Evolutionary conservation across 805 yeast species (phyloP).

Genomic region (Yarrowia sp.): DNA sequence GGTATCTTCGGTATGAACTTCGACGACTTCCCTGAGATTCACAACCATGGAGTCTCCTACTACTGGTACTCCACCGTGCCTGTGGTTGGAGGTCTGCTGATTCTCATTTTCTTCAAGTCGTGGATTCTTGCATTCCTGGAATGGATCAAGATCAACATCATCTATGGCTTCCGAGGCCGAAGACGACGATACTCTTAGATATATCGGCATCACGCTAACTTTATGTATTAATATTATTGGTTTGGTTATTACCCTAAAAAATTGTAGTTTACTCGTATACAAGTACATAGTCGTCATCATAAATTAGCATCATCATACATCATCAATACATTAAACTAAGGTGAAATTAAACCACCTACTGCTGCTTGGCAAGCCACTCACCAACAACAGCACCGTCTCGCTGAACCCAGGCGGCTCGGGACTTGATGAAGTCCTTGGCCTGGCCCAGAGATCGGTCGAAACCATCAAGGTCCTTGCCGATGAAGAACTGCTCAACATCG

Average conservation of each 20-base stretch:
- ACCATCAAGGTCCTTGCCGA: conserved; percentile 57
- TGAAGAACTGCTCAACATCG: conserved; percentile 56
- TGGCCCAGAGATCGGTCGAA: conserved; percentile 66
- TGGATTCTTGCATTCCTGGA: conserved; percentile 24
- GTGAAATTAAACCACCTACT: not conserved
- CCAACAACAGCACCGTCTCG: conserved; percentile 54
- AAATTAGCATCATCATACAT: not conserved
- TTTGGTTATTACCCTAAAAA: not conserved
- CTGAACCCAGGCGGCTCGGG: conserved; percentile 59
- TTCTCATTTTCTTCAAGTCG: conserved; percentile 17
- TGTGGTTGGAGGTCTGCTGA: conserved; percentile 27
- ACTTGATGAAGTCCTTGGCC: conserved; percentile 61
- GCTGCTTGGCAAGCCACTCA: conserved; percentile 44
- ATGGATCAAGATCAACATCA: conserved; percentile 28
- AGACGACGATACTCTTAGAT: conserved; percentile 10
- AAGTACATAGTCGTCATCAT: too few relatives aligned
- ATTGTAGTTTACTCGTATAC: too few relatives aligned
- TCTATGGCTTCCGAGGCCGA: conserved; percentile 15
- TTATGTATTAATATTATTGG: conserved; percentile 11
- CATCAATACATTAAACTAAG: conserved; percentile 15
- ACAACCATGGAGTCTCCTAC: conserved; percentile 40
- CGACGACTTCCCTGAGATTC: conserved; percentile 53
- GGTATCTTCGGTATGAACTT: conserved; percentile 70
- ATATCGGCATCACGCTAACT: not conserved
- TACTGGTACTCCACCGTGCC: conserved; percentile 38